A percentile compares a stretch with the other conserved stretches of the same genome.
phyloP scores from a whole-genome alignment of 305 asterid species.

The Rubia occidens region DNA sequence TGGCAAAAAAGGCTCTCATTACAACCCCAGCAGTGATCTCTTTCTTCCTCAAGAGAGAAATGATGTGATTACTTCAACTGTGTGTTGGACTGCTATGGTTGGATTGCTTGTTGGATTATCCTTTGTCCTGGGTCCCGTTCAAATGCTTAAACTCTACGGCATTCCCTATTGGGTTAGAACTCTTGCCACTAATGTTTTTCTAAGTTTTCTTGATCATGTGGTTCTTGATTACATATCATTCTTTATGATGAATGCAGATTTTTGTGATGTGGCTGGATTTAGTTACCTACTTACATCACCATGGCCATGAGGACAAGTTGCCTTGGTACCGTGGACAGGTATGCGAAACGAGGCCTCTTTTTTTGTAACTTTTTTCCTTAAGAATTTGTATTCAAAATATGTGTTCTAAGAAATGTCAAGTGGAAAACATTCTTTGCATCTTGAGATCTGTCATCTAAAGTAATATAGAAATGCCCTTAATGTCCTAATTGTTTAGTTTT shows the following conservation, averaged over 20 bases:
- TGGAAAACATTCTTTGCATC: not conserved
- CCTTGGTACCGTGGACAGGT: slow-evolving; percentile 69
- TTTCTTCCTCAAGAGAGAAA: slow-evolving; percentile 52
- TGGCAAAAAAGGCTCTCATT: slow-evolving; percentile 83
- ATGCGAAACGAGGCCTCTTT: not conserved
- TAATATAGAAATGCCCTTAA: not conserved
- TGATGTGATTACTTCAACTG: slow-evolving; percentile 60
- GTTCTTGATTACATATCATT: not conserved
- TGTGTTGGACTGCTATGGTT: slow-evolving; percentile 65
- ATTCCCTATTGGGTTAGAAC: slow-evolving; percentile 57
- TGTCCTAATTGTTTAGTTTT: slow-evolving; percentile 7
- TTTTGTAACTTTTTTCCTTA: not conserved
- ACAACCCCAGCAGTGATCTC: slow-evolving; percentile 56
- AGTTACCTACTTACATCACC: slow-evolving; percentile 59
- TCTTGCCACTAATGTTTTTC: slow-evolving; percentile 1
- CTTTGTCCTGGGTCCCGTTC: slow-evolving; percentile 47
- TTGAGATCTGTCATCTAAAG: not conserved
- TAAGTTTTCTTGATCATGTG: not conserved
- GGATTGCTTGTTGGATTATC: slow-evolving; percentile 44
- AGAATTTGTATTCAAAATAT: slow-evolving; percentile 4
- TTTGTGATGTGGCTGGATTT: slow-evolving; percentile 49
- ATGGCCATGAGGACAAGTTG: slow-evolving; percentile 46
- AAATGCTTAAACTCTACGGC: slow-evolving; percentile 56
- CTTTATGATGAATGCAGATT: slow-evolving; percentile 25
- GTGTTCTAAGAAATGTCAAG: not conserved